A percentile compares a stretch with the other conserved stretches of the same genome.
Conservation (phyloP, 768 basidiomycete species). For the Dictyophora rubrovolvata region DNA sequence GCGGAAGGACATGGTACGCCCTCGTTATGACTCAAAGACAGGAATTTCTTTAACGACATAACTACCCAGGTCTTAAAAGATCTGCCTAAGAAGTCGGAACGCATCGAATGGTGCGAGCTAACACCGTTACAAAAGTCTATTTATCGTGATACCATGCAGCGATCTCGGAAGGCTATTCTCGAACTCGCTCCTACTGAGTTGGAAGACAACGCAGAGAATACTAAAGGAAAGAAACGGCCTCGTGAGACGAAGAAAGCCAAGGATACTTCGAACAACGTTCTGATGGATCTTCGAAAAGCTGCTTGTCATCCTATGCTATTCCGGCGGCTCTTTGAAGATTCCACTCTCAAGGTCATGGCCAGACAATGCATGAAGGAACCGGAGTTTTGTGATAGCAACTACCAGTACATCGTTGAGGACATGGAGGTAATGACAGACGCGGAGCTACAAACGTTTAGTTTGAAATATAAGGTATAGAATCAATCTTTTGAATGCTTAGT, state of each 20-base stretch:
- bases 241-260: slow-evolving; percentile 34
- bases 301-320: slow-evolving; percentile 96
- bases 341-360: slow-evolving; percentile 61
- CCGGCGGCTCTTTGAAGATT: slow-evolving; percentile 73
- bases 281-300: slow-evolving; percentile 97
- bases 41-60: background rate
- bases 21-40: background rate
- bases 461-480: slow-evolving; percentile 66
- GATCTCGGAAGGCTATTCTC: slow-evolving; percentile 72
- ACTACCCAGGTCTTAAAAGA: slow-evolving; percentile 71
- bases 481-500: background rate
- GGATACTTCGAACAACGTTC: slow-evolving; percentile 74
- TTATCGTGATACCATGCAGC: slow-evolving; percentile 76
- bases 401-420: slow-evolving; percentile 88
- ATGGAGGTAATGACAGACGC: slow-evolving; percentile 98
- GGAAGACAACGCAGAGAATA: slow-evolving; percentile 17
- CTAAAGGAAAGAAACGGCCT: slow-evolving; percentile 23
- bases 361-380: slow-evolving; percentile 82
- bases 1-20: slow-evolving; percentile 80
- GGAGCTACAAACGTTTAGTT: slow-evolving; percentile 81
- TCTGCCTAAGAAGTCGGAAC: slow-evolving; percentile 85
- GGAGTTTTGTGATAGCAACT: slow-evolving; percentile 79
- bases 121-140: slow-evolving; percentile 70
- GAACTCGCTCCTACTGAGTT: slow-evolving; percentile 28
- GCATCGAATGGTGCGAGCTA: slow-evolving; percentile 94